Conservation (phyloP, 2,329 filamentous ascomycete species). For the Colletotrichum aenigma region DNA sequence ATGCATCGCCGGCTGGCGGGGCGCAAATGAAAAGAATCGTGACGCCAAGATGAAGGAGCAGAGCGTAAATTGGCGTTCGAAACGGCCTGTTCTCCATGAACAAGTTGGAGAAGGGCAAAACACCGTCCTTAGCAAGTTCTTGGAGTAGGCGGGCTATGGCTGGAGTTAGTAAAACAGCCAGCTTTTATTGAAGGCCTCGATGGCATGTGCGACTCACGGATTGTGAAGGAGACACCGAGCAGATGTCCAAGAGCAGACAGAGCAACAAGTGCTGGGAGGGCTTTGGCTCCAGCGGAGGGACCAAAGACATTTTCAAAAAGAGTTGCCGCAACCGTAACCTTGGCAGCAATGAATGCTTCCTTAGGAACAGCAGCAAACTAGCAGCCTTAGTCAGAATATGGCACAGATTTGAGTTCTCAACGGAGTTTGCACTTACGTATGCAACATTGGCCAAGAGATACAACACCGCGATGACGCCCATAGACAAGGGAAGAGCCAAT, state of each 20-base stretch:
- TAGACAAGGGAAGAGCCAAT: conserved; percentile 7
- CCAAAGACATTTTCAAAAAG: conserved; percentile 16
- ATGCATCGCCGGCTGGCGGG: conserved; percentile 25
- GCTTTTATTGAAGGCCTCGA: too few species aligned
- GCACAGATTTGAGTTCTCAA: background rate
- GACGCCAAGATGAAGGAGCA: conserved; percentile 23
- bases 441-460: conserved; percentile 13
- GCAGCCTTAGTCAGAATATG: background rate
- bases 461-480: conserved; percentile 6
- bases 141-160: conserved; percentile 22
- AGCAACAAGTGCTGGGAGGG: conserved; percentile 3
- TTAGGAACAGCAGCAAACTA: conserved; percentile 16
- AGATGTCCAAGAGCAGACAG: conserved; percentile 14
- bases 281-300: conserved; percentile 1
- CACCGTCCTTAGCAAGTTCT: conserved; percentile 21
- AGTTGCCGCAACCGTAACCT: conserved; percentile 14
- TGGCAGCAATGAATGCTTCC: conserved; percentile 16
- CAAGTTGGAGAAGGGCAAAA: conserved; percentile 25
- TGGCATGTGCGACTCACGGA: background rate
- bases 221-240: conserved; percentile 10
- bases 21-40: conserved; percentile 27
- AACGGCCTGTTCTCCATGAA: conserved; percentile 29
- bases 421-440: background rate
- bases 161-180: background rate
- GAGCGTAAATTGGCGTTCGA: conserved; percentile 24